phyloP scores from a whole-genome alignment of 164 flowering plant genomes.

The Saururus chinensis region DNA sequence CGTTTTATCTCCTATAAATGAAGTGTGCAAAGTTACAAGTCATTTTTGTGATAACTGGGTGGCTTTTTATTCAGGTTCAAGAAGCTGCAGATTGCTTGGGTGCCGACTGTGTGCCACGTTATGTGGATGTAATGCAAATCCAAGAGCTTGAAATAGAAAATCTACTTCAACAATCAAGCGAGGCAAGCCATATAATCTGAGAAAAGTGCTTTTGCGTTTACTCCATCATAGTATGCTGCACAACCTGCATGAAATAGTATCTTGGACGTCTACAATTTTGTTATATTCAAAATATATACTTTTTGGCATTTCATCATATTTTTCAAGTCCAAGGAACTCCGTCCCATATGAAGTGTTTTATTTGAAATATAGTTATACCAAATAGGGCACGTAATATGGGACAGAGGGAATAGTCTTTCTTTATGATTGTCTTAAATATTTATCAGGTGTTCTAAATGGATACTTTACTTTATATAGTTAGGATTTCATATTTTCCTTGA shows the following conservation, averaged over 20 bases:
- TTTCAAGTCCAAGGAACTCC: no score
- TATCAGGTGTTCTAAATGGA: no score
- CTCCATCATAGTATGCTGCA: background rate
- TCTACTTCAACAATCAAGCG: constrained; percentile 30
- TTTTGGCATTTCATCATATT: no score
- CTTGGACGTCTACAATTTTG: no score
- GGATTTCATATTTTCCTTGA: background rate
- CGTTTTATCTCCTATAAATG: background rate
- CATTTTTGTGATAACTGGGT: background rate
- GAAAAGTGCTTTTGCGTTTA: background rate
- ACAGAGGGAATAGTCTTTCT: no score
- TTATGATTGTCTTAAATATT: no score
- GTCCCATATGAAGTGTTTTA: no score
- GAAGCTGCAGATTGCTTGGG: constrained; percentile 94
- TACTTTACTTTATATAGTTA: no score
- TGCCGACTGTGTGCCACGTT: constrained; percentile 74
- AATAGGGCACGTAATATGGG: no score
- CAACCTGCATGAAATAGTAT: no score
- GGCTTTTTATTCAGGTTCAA: constrained; percentile 51
- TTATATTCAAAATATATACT: no score
- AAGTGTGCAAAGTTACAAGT: background rate
- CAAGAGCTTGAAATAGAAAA: constrained; percentile 44
- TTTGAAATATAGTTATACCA: no score
- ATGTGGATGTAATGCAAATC: constrained; percentile 60
- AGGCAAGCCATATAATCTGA: constrained; percentile 23